Base-by-base conservation (phyloP, 306 rosid species). In the Corylus americana region DNA sequence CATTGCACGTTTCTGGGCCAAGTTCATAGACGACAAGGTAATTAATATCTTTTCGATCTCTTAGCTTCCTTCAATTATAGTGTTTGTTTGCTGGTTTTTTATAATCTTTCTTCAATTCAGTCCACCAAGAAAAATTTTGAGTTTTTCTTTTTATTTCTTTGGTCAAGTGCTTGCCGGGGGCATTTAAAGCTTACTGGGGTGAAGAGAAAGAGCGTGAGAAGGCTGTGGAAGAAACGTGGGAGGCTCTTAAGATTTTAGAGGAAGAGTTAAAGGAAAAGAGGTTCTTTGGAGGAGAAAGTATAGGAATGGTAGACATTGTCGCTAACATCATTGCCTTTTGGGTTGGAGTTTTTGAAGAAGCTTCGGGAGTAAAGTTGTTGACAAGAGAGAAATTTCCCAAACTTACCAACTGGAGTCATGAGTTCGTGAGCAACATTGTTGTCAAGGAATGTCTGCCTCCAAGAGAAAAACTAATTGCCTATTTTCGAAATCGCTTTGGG, bases 271-370 rank as follows among this genome's bases (percentile, higher is more conserved):
- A 82, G 71, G 88, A 53, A 42, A 88, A 87, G 58, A 85, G 68
- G 69, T 92, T 85, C 58, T 92, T 90, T 72, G 97, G 94, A 18
- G 97, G 92, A 73, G 86, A 88, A 13, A 77, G 55, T 0, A 8
- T 89, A 44, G 92, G 90, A 2, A 20, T 86, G 1, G 88, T 86
- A 10, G 97, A 92, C 66, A 87, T 92, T 78, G 83, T 79, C 6
- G 89, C 76, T 7, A 37, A 20, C 49, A 71, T 54, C 80, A 6
- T 91, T 63, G 91, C 88, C 11, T 82, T 49, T 29, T 89, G 96
- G 97, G 70, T 85, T 9, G 84, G 78, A 45, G 20, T 37, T 17
- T 0, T 89, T 17, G 86, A 91, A 89, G 86, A 93, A 64, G 79
- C 79, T 39, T 22, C 29, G 4, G 91, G 83, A 7, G 4, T 88